Conservation (phyloP, 2,329 filamentous ascomycete genomes). For the Cladophialophora carrionii region DNA sequence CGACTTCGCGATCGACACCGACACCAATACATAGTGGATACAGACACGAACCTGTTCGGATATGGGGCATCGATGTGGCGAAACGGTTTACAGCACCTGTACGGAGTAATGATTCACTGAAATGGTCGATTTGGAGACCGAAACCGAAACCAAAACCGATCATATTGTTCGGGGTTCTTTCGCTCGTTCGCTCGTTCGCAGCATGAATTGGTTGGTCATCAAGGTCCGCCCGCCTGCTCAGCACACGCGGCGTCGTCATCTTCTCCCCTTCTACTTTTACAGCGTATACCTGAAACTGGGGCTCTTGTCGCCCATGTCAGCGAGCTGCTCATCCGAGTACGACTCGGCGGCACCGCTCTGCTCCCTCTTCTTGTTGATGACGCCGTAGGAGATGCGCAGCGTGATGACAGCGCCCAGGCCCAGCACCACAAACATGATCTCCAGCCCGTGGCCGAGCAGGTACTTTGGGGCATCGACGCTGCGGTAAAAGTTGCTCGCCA, state of each 20-base stretch:
- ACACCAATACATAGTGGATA: no score
- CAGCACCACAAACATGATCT: conserved; percentile 54
- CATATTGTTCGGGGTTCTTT: no score
- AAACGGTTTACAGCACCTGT: no score
- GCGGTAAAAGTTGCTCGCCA: conserved; percentile 74
- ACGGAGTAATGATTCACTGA: no score
- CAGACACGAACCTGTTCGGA: no score
- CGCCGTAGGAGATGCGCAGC: conserved; percentile 57
- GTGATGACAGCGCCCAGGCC: conserved; percentile 53
- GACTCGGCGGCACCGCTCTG: conserved; percentile 46
- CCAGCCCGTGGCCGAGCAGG: conserved; percentile 56
- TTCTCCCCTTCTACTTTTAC: conserved; percentile 34
- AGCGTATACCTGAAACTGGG: conserved; percentile 66
- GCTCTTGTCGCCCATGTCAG: conserved; percentile 63
- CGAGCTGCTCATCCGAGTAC: conserved; percentile 59
- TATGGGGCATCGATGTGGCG: no score
- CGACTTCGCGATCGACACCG: no score
- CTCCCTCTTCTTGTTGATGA: conserved; percentile 63
- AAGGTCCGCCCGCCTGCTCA: not conserved
- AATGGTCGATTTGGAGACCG: no score
- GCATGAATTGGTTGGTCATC: no score
- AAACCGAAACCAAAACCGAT: no score
- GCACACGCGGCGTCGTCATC: not conserved
- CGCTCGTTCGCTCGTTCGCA: not conserved
- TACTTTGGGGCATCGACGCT: conserved; percentile 54